Base-by-base conservation (phyloP, 2,329 filamentous ascomycete genomes). In the Aspergillus sp. region DNA sequence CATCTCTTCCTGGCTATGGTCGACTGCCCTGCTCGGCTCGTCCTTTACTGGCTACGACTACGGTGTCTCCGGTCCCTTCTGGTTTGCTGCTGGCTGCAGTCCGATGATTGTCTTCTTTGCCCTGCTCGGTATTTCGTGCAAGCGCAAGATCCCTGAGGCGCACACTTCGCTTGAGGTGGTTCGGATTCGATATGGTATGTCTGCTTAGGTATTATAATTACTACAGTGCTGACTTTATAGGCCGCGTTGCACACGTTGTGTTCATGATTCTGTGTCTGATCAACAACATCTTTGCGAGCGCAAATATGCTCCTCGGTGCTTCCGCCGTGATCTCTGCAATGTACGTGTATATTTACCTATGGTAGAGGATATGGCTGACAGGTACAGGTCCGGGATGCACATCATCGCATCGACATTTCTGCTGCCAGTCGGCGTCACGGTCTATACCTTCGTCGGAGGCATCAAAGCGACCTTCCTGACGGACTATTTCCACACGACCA, bases 41-140 rank as follows among this genome's bases (percentile, higher is more conserved):
- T 76, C 76, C 0, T 71, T 82, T 3, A 80, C 84, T 0, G 82
- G 81, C 1, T 84, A 84, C 61, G 76, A 77, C 50, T 83, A 82
- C 63, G 83, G 83, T 0, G 72, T 84, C 2, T 79, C 81, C 1
- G 82, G 82, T 0, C 82, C 82, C 0, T 84, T 85, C 55, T 85
- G 82, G 82, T 85, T 82, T 58, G 82, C 81, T 3, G 82, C 81
- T 46, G 83, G 82, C 2, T 82, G 80, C 50, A 81, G 78, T 9
- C 79, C 81, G 0, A 83, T 83, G 79, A 84, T 84, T 44, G 79
- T 82, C 0, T 82, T 84, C 65, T 84, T 84, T 49, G 76, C 82
- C 0, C 60, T 83, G 0, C 67, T 83, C 1, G 81, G 79, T 0
- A 82, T 84, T 11, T 78, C 77, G 0, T 82, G 79, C 68, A 84